Evolutionary conservation across 1,139 yeast species (phyloP).

Genomic region (Debaryomyces fabryi): DNA sequence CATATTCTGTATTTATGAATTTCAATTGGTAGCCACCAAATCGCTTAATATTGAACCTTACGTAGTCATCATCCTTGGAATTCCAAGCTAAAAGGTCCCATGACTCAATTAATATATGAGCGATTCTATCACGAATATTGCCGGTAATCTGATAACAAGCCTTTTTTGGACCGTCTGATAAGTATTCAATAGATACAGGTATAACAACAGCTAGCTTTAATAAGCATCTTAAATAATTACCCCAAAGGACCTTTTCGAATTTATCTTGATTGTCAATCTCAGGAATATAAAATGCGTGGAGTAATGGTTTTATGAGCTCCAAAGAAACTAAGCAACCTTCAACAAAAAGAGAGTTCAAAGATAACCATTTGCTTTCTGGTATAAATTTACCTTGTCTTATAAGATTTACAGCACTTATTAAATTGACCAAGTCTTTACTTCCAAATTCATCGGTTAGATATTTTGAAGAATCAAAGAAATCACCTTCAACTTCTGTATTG

Average conservation of each 20-base stretch:
- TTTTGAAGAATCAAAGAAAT: slow-evolving; percentile 35
- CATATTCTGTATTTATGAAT: slow-evolving; percentile 60
- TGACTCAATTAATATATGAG: slow-evolving; percentile 55
- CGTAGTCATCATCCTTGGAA: slow-evolving; percentile 58
- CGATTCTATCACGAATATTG: slow-evolving; percentile 63
- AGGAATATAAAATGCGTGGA: slow-evolving; percentile 59
- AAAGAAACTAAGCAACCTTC: slow-evolving; percentile 62
- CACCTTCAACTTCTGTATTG: slow-evolving; percentile 27
- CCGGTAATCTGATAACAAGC: slow-evolving; percentile 70
- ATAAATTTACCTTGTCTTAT: slow-evolving; percentile 61
- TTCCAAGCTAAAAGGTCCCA: slow-evolving; percentile 82
- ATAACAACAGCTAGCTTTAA: slow-evolving; percentile 56
- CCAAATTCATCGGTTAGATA: slow-evolving; percentile 40
- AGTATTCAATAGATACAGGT: slow-evolving; percentile 63
- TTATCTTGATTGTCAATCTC: slow-evolving; percentile 48
- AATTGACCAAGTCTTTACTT: slow-evolving; percentile 47
- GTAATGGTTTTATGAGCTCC: slow-evolving; percentile 58
- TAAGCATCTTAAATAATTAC: slow-evolving; percentile 60
- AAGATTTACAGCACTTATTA: slow-evolving; percentile 58
- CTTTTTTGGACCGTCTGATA: slow-evolving; percentile 72
- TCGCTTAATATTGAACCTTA: slow-evolving; percentile 61
- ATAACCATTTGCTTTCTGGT: slow-evolving; percentile 71
- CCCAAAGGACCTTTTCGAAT: slow-evolving; percentile 64
- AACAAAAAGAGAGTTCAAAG: slow-evolving; percentile 62
- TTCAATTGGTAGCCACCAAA: slow-evolving; percentile 77